Percentiles rank a stretch among this genome's conserved stretches.
These are phyloP conservation scores for Ogataea polymorpha DNA, from an alignment of 805 yeast species.

Conservation along the genomic window DNA sequence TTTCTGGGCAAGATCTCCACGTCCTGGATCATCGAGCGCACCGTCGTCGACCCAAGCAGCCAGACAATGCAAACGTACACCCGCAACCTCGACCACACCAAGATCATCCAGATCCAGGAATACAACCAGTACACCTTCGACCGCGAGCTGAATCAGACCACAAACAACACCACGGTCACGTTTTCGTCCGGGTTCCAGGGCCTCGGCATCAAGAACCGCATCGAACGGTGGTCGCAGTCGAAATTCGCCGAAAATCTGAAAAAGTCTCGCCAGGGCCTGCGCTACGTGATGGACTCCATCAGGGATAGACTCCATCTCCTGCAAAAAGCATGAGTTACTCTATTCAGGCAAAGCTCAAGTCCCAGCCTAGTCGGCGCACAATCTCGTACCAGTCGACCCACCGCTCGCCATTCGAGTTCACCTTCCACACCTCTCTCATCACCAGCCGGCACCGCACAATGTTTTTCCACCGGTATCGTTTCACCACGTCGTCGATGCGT, in stretches of 20 bases:
- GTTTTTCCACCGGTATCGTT: slow-evolving; percentile 68
- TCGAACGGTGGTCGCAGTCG: slow-evolving; percentile 78
- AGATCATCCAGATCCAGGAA: slow-evolving; percentile 77
- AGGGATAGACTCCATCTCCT: slow-evolving; percentile 19
- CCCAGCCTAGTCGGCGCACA: slow-evolving; percentile 70
- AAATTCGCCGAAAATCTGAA: slow-evolving; percentile 65
- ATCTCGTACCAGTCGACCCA: slow-evolving; percentile 73
- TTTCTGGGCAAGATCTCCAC: slow-evolving; percentile 67
- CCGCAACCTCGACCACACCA: slow-evolving; percentile 79
- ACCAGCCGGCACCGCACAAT: slow-evolving; percentile 42
- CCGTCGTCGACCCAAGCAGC: slow-evolving; percentile 62
- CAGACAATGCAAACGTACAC: slow-evolving; percentile 64
- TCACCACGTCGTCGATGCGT: slow-evolving; percentile 53
- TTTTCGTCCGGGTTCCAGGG: slow-evolving; percentile 67
- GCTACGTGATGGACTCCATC: slow-evolving; percentile 63
- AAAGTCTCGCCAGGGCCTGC: slow-evolving; percentile 69
- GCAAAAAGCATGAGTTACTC: slow-evolving; percentile 2
- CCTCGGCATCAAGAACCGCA: slow-evolving; percentile 62
- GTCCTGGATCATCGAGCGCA: slow-evolving; percentile 78
- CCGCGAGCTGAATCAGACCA: slow-evolving; percentile 33
- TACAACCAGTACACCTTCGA: slow-evolving; percentile 51
- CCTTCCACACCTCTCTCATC: slow-evolving; percentile 47
- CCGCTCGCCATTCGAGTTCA: slow-evolving; percentile 48
- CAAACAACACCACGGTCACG: slow-evolving; percentile 51
- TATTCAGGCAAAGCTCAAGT: slow-evolving; percentile 66